phyloP scores from a whole-genome alignment of 2,329 filamentous ascomycete species.

The Dothiorella sarmentorum region DNA sequence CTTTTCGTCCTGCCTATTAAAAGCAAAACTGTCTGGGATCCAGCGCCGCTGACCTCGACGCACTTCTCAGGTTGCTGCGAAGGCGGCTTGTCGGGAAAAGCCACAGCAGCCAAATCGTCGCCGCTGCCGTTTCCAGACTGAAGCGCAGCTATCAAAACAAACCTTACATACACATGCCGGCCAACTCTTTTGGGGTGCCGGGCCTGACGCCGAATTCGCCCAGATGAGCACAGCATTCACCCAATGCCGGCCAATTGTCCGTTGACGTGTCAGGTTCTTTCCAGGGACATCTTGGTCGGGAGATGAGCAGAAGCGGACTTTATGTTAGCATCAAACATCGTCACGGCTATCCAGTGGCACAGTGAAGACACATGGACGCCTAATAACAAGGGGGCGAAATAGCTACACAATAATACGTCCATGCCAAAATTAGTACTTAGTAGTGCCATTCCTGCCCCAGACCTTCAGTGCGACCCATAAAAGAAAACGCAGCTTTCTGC shows the following conservation, averaged over 20 bases:
- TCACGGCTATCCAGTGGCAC: background rate
- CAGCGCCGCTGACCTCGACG: constrained; percentile 4
- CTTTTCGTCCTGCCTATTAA: background rate
- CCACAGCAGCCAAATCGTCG: background rate
- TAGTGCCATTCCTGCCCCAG: background rate
- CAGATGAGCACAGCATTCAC: background rate
- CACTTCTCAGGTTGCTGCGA: background rate
- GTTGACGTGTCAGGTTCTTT: background rate
- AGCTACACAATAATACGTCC: no score
- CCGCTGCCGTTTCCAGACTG: background rate
- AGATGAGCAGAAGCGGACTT: no score
- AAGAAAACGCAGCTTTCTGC: background rate
- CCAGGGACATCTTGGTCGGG: no score
- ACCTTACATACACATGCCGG: constrained; percentile 4
- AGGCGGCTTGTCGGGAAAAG: background rate
- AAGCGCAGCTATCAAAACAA: background rate
- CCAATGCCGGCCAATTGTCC: background rate
- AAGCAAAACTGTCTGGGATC: background rate
- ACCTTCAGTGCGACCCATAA: background rate
- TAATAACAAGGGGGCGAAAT: background rate
- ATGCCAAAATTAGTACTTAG: background rate
- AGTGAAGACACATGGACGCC: no score
- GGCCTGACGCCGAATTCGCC: background rate
- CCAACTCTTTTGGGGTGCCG: background rate
- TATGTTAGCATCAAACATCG: background rate